Base-by-base conservation (phyloP, 148 eudicot genomes). In the Nyssa sinensis region DNA sequence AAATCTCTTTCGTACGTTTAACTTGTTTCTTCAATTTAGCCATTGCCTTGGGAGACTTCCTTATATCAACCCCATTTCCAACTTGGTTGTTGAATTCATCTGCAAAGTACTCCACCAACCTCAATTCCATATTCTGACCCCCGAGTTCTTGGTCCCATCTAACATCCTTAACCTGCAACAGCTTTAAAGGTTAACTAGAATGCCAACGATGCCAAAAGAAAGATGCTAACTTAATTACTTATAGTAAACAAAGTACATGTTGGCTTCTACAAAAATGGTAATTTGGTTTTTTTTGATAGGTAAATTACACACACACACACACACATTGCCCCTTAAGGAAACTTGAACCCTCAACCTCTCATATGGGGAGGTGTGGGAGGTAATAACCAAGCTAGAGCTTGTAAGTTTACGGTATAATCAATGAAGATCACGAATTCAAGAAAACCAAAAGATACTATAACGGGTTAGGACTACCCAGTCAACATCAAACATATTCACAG, bases 21-120 rank as follows among this genome's bases (percentile, higher is more conserved):
- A 93, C 99, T 80, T 96, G 99, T 83, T 96, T 96, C 86, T 93
- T 96, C 88, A 96, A 81, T 77, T 96, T 96, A 67, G 99, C 97
- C 97, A 96, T 96, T 32, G 99, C 90, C 87, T 96, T 96, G 0
- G 98, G 94, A 73, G 80, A 89, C 61, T 80, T 87, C 79, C 99
- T 93, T 41, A 91, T 84, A 79, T 96, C 98, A 63, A 90, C 77
- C 73, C 91, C 94, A 64, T 72, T 85, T 69, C 92, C 97, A 55
- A 91, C 81, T 76, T 93, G 97, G 66, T 86, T 93, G 78, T 96
- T 96, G 76, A 89, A 91, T 76, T 93, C 94, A 69, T 96, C 90
- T 7, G 91, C 97, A 84, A 93, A 96, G 81, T 88, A 76, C 74
- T 96, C 97, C 80, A 93, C 97, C 90, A 96, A 77, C 78, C 92